Evolutionary conservation across 1,284 basidiomycete genomes (phyloP).

Genomic region (Puccinia novopanici): DNA sequence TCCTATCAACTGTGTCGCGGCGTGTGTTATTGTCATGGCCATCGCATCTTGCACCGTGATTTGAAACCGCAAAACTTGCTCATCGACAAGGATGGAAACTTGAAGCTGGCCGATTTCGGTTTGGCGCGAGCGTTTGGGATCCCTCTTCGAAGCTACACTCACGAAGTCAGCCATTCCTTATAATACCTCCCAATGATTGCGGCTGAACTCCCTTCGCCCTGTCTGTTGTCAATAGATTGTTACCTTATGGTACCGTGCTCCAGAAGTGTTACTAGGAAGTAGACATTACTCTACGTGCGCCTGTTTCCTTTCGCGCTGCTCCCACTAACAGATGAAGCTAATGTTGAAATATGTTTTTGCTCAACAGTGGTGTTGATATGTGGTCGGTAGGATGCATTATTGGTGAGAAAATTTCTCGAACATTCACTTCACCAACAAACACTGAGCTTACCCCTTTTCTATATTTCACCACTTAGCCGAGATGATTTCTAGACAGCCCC

Average conservation of each 20-base stretch:
- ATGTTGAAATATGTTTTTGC: not conserved
- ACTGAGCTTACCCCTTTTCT: not conserved
- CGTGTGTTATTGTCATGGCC: constrained; percentile 90
- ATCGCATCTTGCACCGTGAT: constrained; percentile 93
- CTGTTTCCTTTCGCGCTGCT: not conserved
- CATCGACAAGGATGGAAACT: constrained; percentile 83
- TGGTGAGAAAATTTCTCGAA: constrained; percentile 28
- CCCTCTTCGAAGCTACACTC: no score
- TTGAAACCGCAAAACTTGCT: constrained; percentile 96
- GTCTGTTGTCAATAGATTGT: constrained; percentile 70
- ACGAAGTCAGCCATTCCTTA: no score
- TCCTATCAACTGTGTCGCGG: constrained; percentile 82
- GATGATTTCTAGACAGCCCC: constrained; percentile 85
- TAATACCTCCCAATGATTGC: no score
- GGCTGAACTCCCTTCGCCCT: no score
- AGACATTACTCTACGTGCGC: constrained; percentile 81
- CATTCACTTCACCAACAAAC: not conserved
- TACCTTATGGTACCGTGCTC: constrained; percentile 96
- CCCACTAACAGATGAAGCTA: not conserved
- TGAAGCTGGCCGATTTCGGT: constrained; percentile 96
- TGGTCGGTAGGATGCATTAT: constrained; percentile 97
- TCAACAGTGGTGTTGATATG: constrained; percentile 76
- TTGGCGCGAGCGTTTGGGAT: constrained; percentile 88
- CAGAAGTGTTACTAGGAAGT: constrained; percentile 91
- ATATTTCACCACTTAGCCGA: constrained; percentile 65